Conservation (phyloP, 2,329 filamentous ascomycete species). For the Xylariomycetidae sp. region DNA sequence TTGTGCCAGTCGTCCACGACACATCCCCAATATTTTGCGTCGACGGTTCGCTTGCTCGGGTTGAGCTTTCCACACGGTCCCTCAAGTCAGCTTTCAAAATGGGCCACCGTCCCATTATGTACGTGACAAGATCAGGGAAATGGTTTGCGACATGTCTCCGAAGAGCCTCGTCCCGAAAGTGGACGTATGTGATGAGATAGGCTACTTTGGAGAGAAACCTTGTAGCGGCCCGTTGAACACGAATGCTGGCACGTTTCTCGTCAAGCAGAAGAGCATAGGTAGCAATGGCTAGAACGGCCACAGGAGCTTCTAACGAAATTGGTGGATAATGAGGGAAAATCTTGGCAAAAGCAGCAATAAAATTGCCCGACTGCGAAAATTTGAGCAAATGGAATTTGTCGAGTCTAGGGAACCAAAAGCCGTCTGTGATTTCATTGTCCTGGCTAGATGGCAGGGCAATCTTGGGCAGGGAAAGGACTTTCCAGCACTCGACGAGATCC, state of each 20-base stretch:
- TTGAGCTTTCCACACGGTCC: constrained; percentile 3
- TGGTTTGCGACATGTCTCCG: constrained; percentile 6
- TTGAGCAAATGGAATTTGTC: constrained; percentile 15
- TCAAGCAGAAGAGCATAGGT: constrained; percentile 36
- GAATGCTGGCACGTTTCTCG: constrained; percentile 14
- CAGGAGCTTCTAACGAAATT: constrained; percentile 17
- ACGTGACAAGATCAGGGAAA: constrained; percentile 17
- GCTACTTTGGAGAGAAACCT: constrained; percentile 22
- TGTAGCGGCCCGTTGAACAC: constrained; percentile 14
- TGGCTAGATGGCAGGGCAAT: constrained; percentile 4
- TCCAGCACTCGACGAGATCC: constrained; percentile 39
- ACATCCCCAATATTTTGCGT: not conserved
- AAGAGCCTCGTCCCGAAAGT: constrained; percentile 12
- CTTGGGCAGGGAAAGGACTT: constrained; percentile 31
- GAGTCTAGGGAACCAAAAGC: constrained; percentile 25
- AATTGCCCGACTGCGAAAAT: constrained; percentile 16
- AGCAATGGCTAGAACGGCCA: constrained; percentile 32
- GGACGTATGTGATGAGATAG: constrained; percentile 18
- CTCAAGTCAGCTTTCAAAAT: constrained; percentile 15
- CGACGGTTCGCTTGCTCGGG: not conserved
- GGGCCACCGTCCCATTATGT: constrained; percentile 24
- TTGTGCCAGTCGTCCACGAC: not conserved
- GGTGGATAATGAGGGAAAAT: constrained; percentile 31
- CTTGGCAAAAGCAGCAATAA: constrained; percentile 24
- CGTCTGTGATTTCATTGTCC: constrained; percentile 17